Evolutionary conservation across 2,329 filamentous ascomycete species (phyloP).

Genomic region (Thermochaetoides dissita): DNA sequence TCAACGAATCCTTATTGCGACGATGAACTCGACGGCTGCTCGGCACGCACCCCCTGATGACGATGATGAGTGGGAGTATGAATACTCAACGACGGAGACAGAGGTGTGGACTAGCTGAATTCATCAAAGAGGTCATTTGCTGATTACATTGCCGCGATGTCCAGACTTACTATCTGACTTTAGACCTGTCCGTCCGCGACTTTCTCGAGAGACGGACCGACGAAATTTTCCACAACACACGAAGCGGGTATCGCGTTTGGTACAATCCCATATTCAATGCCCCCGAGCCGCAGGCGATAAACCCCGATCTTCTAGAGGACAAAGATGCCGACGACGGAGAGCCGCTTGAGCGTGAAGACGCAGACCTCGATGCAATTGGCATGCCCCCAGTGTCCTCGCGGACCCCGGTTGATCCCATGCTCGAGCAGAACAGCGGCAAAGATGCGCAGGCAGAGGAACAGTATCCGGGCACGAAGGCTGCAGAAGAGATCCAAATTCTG

Average conservation of each 20-base stretch:
- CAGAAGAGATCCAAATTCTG: conserved; percentile 54
- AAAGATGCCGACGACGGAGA: conserved; percentile 17
- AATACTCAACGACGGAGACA: conserved; percentile 49
- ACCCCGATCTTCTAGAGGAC: conserved; percentile 14
- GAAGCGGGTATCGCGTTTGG: conserved; percentile 32
- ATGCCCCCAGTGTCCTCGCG: conserved; percentile 3
- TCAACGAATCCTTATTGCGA: too few species aligned
- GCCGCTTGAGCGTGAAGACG: conserved; percentile 23
- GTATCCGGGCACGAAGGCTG: conserved; percentile 6
- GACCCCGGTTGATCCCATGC: conserved; percentile 11
- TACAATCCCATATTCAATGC: conserved; percentile 20
- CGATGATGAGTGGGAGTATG: conserved; percentile 52
- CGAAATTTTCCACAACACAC: conserved; percentile 23
- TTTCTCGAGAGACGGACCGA: conserved; percentile 33
- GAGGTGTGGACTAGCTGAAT: conserved; percentile 29
- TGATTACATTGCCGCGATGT: not conserved
- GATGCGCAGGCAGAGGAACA: conserved; percentile 6
- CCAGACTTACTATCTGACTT: conserved; percentile 49
- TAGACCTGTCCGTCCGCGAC: conserved; percentile 48
- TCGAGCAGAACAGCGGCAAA: conserved; percentile 9
- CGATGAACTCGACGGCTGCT: not conserved
- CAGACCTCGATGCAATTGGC: conserved; percentile 17
- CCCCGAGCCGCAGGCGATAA: conserved; percentile 9
- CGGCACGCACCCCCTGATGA: conserved; percentile 17
- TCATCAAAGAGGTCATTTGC: not conserved